phyloP scores from a whole-genome alignment of 1,284 basidiomycete species.

The Cutaneotrichosporon sp. region DNA sequence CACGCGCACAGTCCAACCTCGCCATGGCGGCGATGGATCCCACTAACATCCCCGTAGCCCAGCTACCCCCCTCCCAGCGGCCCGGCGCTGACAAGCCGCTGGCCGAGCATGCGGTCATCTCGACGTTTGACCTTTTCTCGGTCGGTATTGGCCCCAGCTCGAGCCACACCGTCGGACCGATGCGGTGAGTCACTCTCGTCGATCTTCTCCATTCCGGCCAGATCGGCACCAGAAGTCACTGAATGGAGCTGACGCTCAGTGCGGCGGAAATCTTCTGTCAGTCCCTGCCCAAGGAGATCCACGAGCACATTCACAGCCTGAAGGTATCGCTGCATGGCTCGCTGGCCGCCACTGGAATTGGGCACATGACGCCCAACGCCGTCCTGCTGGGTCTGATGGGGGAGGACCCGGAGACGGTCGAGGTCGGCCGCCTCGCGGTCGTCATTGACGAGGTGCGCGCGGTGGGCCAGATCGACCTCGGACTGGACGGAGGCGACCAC shows the following conservation, averaged over 20 bases:
- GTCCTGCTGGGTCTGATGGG: conserved; percentile 87
- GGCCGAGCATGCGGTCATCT: conserved; percentile 82
- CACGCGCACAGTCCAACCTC: background rate
- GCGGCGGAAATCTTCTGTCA: conserved; percentile 18
- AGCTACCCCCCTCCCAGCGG: conserved; percentile 18
- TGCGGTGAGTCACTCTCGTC: conserved; percentile 50
- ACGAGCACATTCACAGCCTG: conserved; percentile 61
- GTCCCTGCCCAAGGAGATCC: conserved; percentile 23
- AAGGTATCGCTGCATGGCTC: conserved; percentile 72
- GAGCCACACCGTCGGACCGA: conserved; percentile 75
- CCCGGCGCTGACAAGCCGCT: conserved; percentile 12
- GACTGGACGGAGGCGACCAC: conserved; percentile 66
- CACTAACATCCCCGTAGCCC: background rate
- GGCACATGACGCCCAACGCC: conserved; percentile 91
- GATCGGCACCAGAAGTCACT: background rate
- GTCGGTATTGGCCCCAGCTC: conserved; percentile 61
- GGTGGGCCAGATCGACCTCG: conserved; percentile 30
- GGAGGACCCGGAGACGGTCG: conserved; percentile 45
- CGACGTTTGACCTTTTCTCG: conserved; percentile 87
- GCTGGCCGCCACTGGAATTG: conserved; percentile 58
- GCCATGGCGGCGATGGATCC: background rate
- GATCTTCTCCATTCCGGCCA: background rate
- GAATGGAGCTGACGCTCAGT: background rate
- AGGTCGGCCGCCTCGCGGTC: conserved; percentile 32
- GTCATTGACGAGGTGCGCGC: conserved; percentile 29